These are phyloP conservation scores for Fomitopsis schrenkii DNA, from an alignment of 1,284 basidiomycete genomes.

Conservation along the genomic window DNA sequence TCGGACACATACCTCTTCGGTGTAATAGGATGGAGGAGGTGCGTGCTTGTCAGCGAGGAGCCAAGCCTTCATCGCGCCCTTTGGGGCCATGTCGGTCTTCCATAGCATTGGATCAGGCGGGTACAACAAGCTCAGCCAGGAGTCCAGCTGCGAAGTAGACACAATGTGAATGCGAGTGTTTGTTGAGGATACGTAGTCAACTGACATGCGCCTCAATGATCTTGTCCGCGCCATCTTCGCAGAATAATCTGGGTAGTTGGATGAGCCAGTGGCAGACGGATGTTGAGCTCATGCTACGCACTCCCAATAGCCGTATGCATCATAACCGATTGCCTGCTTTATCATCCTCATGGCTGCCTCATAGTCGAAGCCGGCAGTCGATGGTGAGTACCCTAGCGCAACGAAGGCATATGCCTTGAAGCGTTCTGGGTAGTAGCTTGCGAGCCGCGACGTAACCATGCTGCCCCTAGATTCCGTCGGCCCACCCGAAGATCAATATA, in stretches of 20 bases:
- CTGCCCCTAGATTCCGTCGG: constrained; percentile 32
- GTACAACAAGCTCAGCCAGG: constrained; percentile 27
- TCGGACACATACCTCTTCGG: constrained; percentile 12
- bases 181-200: background rate
- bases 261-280: background rate
- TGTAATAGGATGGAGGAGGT: constrained; percentile 16
- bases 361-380: constrained; percentile 22
- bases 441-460: constrained; percentile 32
- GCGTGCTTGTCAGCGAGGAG: constrained; percentile 19
- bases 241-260: constrained; percentile 20
- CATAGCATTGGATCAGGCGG: constrained; percentile 22
- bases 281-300: background rate
- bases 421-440: constrained; percentile 34
- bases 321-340: constrained; percentile 40
- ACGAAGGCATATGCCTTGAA: constrained; percentile 40
- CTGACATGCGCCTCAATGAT: constrained; percentile 25
- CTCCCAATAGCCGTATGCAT: constrained; percentile 30
- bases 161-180: background rate
- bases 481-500: background rate
- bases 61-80: constrained; percentile 24
- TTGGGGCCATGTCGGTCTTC: constrained; percentile 22
- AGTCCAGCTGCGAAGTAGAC: constrained; percentile 21
- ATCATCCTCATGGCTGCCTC: constrained; percentile 21
- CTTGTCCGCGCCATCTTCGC: constrained; percentile 25
- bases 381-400: constrained; percentile 34